Evolutionary conservation across 352 stramenopile genomes (phyloP), one percentile per base, ranked within the genome.

Genomic region (Pythium chondricola): DNA sequence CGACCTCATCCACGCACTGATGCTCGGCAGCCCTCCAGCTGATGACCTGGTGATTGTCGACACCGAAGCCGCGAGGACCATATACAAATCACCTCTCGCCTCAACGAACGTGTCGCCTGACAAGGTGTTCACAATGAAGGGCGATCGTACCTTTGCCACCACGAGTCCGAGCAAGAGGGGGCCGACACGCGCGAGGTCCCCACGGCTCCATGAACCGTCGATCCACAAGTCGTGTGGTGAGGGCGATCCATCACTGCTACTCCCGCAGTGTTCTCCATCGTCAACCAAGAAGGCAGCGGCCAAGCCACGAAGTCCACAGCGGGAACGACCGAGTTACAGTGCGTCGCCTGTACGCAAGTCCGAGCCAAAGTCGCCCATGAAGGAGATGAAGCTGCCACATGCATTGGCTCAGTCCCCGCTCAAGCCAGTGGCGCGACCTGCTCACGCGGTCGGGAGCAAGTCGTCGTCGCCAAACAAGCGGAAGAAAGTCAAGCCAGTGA

Each of bases 1-100:
- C 10, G 60, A 73, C 3, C 33, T 89, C 31, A 69, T 89, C 10
- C 58, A 84, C 17, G 52, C 67, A 8, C 50, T 87, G n/a, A 87
- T 85, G 70, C 25, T 79, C 3, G 68, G 69, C 2, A 47, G 64
- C 16, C 48, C 68, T 2, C 48, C 60, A 1, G 39, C 52, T 3
- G 36, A 42, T 3, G 63, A 77, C 18, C 49, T 79, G 2, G 50
- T 69, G 13, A 57, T 83, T 17, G 21, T 68, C 8, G 68, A 83
- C 18, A 55, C 65, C 7, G 54, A 53, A 4, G 24, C 33, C 1
- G 35, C 21, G 54, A 25, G 41, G 40, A 36, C 8, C 40, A 52
- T 22, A 21, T 32, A 37, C 29, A 41, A 26, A 13, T 49, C 54
- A 20, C 43, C 49, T 22, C 32, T 51, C 1, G 13, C 7, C 29